A percentile compares a stretch with the other conserved stretches of the same genome.
phyloP scores from a whole-genome alignment of 2,329 filamentous ascomycete genomes.

The Beauveria rudraprayagi region DNA sequence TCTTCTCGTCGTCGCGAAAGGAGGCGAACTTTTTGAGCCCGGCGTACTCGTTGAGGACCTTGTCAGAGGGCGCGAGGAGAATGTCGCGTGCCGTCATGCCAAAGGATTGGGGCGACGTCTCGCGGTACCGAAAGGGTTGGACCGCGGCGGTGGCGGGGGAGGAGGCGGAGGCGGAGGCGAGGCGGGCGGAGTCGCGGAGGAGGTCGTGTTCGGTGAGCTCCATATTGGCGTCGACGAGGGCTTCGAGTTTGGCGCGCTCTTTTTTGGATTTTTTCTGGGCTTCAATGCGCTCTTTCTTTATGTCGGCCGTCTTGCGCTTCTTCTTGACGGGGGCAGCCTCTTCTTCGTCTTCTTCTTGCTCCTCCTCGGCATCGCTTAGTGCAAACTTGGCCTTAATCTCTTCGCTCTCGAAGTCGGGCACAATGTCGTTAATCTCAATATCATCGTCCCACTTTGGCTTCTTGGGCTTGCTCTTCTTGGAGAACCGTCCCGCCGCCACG shows the following conservation, averaged over 20 bases:
- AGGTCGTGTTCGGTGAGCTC: conserved; percentile 61
- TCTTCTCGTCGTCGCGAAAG: conserved; percentile 84
- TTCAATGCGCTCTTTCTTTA: conserved; percentile 49
- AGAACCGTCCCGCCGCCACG: conserved; percentile 42
- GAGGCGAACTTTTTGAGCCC: conserved; percentile 91
- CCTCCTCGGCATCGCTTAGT: conserved; percentile 40
- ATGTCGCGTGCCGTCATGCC: conserved; percentile 88
- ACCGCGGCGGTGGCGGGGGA: background rate
- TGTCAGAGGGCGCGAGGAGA: conserved; percentile 76
- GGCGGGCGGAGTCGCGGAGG: conserved; percentile 39
- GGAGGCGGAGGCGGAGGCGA: conserved; percentile 16
- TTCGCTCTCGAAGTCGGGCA: conserved; percentile 76
- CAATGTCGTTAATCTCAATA: conserved; percentile 88
- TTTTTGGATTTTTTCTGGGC: conserved; percentile 66
- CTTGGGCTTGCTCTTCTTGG: conserved; percentile 39
- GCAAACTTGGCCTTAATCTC: conserved; percentile 43
- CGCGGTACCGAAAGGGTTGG: conserved; percentile 75
- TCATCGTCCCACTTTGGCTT: conserved; percentile 85
- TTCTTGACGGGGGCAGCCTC: conserved; percentile 42
- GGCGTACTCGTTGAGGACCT: conserved; percentile 78
- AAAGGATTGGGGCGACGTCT: conserved; percentile 83
- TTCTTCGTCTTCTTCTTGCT: conserved; percentile 28
- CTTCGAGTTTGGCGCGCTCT: conserved; percentile 76
- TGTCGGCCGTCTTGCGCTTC: conserved; percentile 52
- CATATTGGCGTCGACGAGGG: conserved; percentile 74